These are phyloP conservation scores for Hemisphaericaspora lyxosophila DNA, from an alignment of 1,139 yeast genomes.

Conservation along the genomic window DNA sequence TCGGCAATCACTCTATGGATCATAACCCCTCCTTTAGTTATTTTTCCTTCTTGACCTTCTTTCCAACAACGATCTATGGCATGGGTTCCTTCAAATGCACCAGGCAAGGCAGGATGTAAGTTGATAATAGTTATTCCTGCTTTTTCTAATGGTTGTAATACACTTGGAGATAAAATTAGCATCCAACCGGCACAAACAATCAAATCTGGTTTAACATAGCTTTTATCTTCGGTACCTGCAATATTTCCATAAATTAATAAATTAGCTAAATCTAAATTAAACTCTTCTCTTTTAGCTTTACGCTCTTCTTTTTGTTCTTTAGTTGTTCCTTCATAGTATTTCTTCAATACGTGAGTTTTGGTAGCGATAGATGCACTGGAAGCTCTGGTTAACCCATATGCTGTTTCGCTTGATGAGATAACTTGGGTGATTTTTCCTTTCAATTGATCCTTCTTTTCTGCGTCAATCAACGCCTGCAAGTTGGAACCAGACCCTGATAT, in stretches of 20 bases:
- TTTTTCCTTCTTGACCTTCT: conserved; percentile 82
- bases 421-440: conserved; percentile 68
- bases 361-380: conserved; percentile 64
- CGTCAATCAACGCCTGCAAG: conserved; percentile 88
- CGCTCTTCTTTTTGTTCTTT: conserved; percentile 62
- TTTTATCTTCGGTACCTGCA: conserved; percentile 25
- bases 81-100: conserved; percentile 94
- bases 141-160: conserved; percentile 62
- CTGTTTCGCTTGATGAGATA: conserved; percentile 77
- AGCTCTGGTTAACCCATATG: conserved; percentile 86
- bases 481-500: conserved; percentile 96
- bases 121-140: conserved; percentile 78
- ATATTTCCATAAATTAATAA: conserved; percentile 53
- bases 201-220: conserved; percentile 63
- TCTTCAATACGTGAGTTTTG: conserved; percentile 65
- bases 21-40: conserved; percentile 90
- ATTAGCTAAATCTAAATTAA: conserved; percentile 76
- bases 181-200: conserved; percentile 99
- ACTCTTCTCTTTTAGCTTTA: conserved; percentile 58
- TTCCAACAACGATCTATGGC: conserved; percentile 96
- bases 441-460: conserved; percentile 43
- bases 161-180: conserved; percentile 80
- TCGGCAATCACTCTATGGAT: conserved; percentile 92
- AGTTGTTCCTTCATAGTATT: conserved; percentile 73
- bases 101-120: conserved; percentile 95